Percentiles rank a stretch among this genome's conserved stretches.
Evolutionary conservation across 2,329 filamentous ascomycete genomes (phyloP).

Genomic region (Fusarium sambucinum): DNA sequence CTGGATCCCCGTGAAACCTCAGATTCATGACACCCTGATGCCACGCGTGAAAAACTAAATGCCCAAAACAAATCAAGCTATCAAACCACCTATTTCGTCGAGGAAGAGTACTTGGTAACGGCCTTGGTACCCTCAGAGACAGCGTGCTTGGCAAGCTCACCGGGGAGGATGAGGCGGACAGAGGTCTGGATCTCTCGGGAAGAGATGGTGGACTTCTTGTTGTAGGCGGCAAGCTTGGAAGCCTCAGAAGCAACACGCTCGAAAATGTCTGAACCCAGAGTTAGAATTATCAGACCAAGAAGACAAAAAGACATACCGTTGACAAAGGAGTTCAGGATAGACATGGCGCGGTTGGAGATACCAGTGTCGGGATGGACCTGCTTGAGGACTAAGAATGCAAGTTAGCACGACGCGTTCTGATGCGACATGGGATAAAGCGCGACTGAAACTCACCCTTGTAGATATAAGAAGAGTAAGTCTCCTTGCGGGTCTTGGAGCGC

Average conservation of each 20-base stretch:
- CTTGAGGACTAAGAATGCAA: slow-evolving; percentile 82
- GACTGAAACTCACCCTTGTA: slow-evolving; percentile 87
- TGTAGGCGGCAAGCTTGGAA: slow-evolving; percentile 99
- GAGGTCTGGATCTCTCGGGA: slow-evolving; percentile 99
- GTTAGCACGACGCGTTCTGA: slow-evolving; percentile 39
- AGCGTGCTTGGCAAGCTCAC: slow-evolving; percentile 99
- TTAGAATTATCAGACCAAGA: slow-evolving; percentile 6
- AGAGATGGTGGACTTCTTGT: slow-evolving; percentile 99
- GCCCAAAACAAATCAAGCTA: slow-evolving; percentile 71
- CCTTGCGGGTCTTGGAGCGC: slow-evolving; percentile 99
- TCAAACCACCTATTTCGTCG: slow-evolving; percentile 86
- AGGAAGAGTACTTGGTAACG: slow-evolving; percentile 99
- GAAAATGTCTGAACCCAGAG: slow-evolving; percentile 82
- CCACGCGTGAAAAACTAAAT: slow-evolving; percentile 65
- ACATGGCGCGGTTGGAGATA: slow-evolving; percentile 99
- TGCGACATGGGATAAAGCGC: slow-evolving; percentile 7
- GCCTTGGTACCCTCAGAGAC: slow-evolving; percentile 99
- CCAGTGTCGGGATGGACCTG: slow-evolving; percentile 99
- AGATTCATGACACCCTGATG: slow-evolving; percentile 70
- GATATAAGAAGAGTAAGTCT: slow-evolving; percentile 99
- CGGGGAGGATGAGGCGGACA: slow-evolving; percentile 95
- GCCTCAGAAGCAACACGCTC: slow-evolving; percentile 99
- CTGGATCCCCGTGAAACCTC: slow-evolving; percentile 60
- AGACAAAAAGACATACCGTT: slow-evolving; percentile 76
- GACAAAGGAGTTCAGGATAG: slow-evolving; percentile 99